A percentile compares a stretch with the other conserved stretches of the same genome.
Conservation (phyloP, 208 protist genomes). For the Endotrypanum monterogeii region DNA sequence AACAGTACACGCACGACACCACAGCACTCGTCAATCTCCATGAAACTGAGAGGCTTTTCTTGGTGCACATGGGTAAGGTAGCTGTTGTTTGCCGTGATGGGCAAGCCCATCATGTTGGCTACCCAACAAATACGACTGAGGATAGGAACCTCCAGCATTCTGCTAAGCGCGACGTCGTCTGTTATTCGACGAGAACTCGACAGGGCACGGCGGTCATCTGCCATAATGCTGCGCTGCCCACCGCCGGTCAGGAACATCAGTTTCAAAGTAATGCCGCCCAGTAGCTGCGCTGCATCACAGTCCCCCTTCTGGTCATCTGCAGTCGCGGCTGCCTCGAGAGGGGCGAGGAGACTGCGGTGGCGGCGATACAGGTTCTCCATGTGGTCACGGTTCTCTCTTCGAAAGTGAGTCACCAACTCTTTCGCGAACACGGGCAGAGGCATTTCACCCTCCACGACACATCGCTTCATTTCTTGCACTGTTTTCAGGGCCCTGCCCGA, state of each 20-base stretch:
- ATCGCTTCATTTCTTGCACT: conserved; percentile 39
- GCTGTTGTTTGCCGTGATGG: conserved; percentile 38
- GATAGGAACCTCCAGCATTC: conserved; percentile 50
- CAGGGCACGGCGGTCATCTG: conserved; percentile 47
- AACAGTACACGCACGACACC: conserved; percentile 55
- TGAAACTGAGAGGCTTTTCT: conserved; percentile 34
- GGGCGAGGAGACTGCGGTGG: conserved; percentile 31
- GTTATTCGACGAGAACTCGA: conserved; percentile 21
- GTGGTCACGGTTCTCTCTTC: conserved; percentile 35
- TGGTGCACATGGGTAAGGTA: conserved; percentile 26
- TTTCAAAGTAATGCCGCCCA: conserved; percentile 46
- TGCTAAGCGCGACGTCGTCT: conserved; percentile 52
- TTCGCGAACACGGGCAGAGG: conserved; percentile 33
- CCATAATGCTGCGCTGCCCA: conserved; percentile 58
- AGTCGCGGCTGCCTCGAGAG: conserved; percentile 28
- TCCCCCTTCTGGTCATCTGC: conserved; percentile 23
- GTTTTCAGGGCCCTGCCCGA: conserved; percentile 27
- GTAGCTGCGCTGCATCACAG: conserved; percentile 34
- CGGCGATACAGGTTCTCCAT: conserved; percentile 33
- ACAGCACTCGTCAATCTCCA: conserved; percentile 47
- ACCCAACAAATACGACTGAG: conserved; percentile 58
- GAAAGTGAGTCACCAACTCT: conserved; percentile 35
- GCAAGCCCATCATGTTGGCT: conserved; percentile 57
- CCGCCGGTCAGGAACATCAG: conserved; percentile 64
- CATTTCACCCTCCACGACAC: conserved; percentile 43